Percentiles rank a stretch among this genome's conserved stretches.
Conservation (phyloP, 2,329 filamentous ascomycete genomes). For the Epichloe coenophiala region DNA sequence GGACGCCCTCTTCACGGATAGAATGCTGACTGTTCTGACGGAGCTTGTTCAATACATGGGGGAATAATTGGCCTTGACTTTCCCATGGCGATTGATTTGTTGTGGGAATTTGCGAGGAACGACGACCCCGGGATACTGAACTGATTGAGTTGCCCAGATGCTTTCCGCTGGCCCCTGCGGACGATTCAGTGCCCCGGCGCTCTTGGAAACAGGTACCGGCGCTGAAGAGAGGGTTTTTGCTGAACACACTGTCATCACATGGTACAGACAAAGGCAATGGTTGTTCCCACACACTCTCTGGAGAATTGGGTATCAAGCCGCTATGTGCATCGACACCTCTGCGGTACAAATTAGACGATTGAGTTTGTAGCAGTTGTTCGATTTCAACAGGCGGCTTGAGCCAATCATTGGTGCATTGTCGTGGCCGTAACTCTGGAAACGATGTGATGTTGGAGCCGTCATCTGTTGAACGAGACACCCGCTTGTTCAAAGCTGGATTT, state of each 20-base stretch:
- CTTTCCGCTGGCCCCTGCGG: constrained; percentile 6
- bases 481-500: not conserved
- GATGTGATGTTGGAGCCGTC: constrained; percentile 18
- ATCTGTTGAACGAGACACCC: constrained; percentile 5
- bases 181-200: not conserved
- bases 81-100: constrained; percentile 4
- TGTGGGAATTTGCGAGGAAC: constrained; percentile 11
- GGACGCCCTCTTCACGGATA: constrained; percentile 7
- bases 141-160: constrained; percentile 13
- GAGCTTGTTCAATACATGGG: constrained; percentile 16
- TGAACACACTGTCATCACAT: constrained; percentile 11
- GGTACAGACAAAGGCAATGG: constrained; percentile 5
- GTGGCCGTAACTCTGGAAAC: constrained; percentile 19
- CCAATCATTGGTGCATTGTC: constrained; percentile 21
- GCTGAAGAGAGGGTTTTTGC: constrained; percentile 11
- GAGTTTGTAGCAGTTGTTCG: constrained; percentile 5
- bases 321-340: constrained; percentile 19
- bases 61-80: constrained; percentile 8
- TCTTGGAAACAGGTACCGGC: not conserved
- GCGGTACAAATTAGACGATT: constrained; percentile 12
- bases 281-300: constrained; percentile 6
- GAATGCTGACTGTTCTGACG: constrained; percentile 14
- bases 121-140: constrained; percentile 13
- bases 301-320: constrained; percentile 5
- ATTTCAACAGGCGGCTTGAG: constrained; percentile 12